Base-by-base conservation (phyloP, 192 early-diverging fungal genomes). In the Podila verticillata region DNA sequence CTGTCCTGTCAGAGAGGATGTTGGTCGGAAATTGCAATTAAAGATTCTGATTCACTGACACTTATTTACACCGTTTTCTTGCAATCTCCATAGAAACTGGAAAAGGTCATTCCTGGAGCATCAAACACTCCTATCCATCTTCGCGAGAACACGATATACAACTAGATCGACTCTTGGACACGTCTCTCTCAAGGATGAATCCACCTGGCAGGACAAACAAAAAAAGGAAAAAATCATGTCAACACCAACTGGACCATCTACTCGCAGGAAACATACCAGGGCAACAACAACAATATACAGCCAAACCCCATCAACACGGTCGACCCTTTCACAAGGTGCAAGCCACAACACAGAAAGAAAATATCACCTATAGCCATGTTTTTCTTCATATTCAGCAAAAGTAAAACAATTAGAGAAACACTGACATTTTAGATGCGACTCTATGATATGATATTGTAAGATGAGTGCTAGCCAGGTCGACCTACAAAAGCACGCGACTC, bases 71-170 rank as follows among this genome's bases (percentile, higher is more conserved):
- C 31, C 66, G 30, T 48, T 58, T 60, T 10, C 15, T 32, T 26
- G 31, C 3, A 9, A 3, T 26, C 30, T 15, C n/a, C 8, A n/a
- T 80, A 86, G 79, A 90, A 89, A 57, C 87, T 90, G 74, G 88
- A 92, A 74, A 93, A 94, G 88, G 72, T 78, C 31, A 87, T 94
- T 48, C 93, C 93, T 32, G 90, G 82, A 8, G 83, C 91, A 20
- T 87, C 92, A 62, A 80, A 36, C 65, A 79, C 75, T 28, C 75
- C 75, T 29, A 67, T 79, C 36, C 75, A 79, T 28, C 75, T 79
- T 59, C 75, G 75, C 30, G 59, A 79, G 75, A 72, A 68, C 57
- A 79, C 75, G 32, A 79, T 79, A 51, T 79, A 79, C 51, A 79
- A 79, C 65, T 79, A 79, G 69, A 67, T 47, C 32, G 12, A 44